Evolutionary conservation across 441 rosid species (phyloP).

Genomic region (Aleurites moluccanus): DNA sequence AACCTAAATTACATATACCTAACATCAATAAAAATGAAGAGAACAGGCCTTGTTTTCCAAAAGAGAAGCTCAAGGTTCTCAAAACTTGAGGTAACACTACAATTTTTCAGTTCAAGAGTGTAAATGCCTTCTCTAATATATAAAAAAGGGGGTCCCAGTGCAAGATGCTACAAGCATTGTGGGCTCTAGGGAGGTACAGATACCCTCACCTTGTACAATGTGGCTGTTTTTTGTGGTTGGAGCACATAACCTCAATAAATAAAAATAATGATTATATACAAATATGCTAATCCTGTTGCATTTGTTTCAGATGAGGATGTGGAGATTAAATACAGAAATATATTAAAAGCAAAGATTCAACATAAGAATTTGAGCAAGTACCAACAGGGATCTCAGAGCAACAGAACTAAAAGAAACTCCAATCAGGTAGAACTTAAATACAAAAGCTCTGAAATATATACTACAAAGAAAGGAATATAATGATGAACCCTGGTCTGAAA

Average conservation of each 20-base stretch:
- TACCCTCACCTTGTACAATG: background rate
- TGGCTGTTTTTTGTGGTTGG: background rate
- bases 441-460: background rate
- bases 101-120: background rate
- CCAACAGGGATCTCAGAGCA: background rate
- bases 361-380: background rate
- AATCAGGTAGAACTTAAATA: background rate
- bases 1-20: constrained; percentile 39
- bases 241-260: background rate
- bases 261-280: background rate
- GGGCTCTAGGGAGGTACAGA: background rate
- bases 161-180: background rate
- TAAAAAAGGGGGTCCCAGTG: background rate
- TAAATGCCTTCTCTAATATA: background rate
- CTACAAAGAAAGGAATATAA: background rate
- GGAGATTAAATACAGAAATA: background rate
- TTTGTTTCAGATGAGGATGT: background rate
- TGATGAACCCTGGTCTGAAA: background rate
- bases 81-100: too few relatives aligned
- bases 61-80: background rate
- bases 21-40: constrained; percentile 24
- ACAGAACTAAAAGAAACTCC: background rate
- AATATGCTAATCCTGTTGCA: background rate
- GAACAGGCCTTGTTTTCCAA: background rate
- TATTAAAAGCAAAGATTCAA: background rate